phyloP scores from a whole-genome alignment of 352 stramenopile genomes.

The Phytophthora podocarpi region DNA sequence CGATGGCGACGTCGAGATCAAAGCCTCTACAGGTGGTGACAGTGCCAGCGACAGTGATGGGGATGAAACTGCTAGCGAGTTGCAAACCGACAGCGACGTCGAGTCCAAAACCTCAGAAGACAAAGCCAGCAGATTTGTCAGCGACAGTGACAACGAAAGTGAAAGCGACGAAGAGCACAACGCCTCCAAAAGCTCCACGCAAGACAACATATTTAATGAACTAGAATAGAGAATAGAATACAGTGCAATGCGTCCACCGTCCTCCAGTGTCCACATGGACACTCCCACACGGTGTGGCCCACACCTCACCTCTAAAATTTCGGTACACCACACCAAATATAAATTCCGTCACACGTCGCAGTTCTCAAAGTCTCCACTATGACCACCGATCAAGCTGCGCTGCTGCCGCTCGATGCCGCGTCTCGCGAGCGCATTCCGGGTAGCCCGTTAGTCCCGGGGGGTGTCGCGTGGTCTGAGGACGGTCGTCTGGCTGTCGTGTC shows the following conservation, averaged over 20 bases:
- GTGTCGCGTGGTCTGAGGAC: conserved; percentile 76
- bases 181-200: background rate
- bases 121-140: conserved; percentile 1
- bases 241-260: background rate
- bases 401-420: conserved; percentile 35
- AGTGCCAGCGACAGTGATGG: conserved; percentile 1
- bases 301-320: background rate
- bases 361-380: conserved; percentile 7
- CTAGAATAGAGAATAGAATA: conserved; percentile 12
- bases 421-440: conserved; percentile 77
- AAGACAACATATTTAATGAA: conserved; percentile 34
- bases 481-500: conserved; percentile 73
- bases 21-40: background rate
- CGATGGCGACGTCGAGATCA: conserved; percentile 1
- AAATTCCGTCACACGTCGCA: conserved; percentile 24
- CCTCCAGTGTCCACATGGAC: conserved; percentile 8
- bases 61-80: too few relatives aligned
- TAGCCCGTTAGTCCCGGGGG: conserved; percentile 69
- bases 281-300: too few relatives aligned
- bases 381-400: conserved; percentile 28
- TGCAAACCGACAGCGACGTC: background rate
- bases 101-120: background rate
- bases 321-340: conserved; percentile 12
- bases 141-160: conserved; percentile 9
- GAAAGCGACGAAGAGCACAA: conserved; percentile 8